Evolutionary conservation across 2,329 filamentous ascomycete genomes (phyloP).

Genomic region (Mariannaea elegans): DNA sequence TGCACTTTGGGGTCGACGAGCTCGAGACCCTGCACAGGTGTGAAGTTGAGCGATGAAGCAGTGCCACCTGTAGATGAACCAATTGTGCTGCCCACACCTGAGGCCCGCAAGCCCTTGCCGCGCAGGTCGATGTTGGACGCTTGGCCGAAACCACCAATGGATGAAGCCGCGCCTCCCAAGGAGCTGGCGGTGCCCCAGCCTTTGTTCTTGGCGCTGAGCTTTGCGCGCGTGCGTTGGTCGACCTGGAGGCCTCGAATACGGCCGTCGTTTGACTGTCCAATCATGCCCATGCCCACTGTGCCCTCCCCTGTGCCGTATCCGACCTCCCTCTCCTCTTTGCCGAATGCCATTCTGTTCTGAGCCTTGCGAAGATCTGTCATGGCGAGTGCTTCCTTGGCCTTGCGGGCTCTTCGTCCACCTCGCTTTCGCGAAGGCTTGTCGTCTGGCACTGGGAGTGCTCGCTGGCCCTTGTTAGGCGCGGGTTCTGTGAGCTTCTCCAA

Average conservation of each 20-base stretch:
- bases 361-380: constrained; percentile 97
- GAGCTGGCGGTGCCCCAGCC: constrained; percentile 85
- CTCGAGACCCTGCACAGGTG: constrained; percentile 92
- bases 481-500: constrained; percentile 94
- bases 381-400: constrained; percentile 95
- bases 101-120: constrained; percentile 80
- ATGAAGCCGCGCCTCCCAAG: constrained; percentile 76
- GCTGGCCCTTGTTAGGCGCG: constrained; percentile 85
- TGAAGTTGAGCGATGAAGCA: constrained; percentile 89
- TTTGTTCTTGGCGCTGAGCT: constrained; percentile 93
- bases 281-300: constrained; percentile 93
- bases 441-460: constrained; percentile 90
- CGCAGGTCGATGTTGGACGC: constrained; percentile 74
- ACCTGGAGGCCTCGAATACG: constrained; percentile 88
- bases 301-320: constrained; percentile 88
- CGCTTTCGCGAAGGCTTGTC: constrained; percentile 95
- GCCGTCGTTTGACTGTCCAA: constrained; percentile 88
- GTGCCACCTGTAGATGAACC: constrained; percentile 75
- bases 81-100: constrained; percentile 79
- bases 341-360: constrained; percentile 95
- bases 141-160: constrained; percentile 80
- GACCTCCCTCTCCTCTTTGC: constrained; percentile 92
- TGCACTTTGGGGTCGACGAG: constrained; percentile 93
- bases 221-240: constrained; percentile 91
- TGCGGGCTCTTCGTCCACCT: constrained; percentile 86